Evolutionary conservation across 148 eudicot genomes (phyloP).

Genomic region (Limonium bicolor): DNA sequence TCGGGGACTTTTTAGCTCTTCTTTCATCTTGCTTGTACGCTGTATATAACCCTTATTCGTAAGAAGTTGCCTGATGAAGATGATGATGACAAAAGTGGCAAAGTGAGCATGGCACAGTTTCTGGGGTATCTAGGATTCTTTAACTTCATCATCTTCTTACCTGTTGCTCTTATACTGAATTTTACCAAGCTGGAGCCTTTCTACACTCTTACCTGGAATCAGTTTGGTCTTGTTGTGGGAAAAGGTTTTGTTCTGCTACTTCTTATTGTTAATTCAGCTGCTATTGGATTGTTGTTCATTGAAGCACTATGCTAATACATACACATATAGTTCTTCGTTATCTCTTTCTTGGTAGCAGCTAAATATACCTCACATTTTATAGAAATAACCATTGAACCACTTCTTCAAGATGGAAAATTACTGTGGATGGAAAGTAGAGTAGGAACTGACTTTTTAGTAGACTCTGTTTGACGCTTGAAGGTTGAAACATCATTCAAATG

Average conservation of each 20-base stretch:
- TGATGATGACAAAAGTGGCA: conserved; percentile 38
- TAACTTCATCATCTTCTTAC: conserved; percentile 74
- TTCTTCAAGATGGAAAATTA: no score
- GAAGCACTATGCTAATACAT: no score
- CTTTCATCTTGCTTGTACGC: conserved; percentile 70
- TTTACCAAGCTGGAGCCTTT: conserved; percentile 55
- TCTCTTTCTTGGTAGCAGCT: no score
- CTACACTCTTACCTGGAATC: conserved; percentile 44
- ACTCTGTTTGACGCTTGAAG: no score
- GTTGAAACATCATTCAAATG: no score
- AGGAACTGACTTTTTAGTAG: no score
- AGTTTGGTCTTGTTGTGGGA: conserved; percentile 62
- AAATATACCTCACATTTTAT: no score
- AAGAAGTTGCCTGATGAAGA: conserved; percentile 71
- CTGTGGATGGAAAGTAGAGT: no score
- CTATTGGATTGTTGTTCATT: no score
- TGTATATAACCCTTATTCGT: conserved; percentile 77
- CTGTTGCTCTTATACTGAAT: conserved; percentile 61
- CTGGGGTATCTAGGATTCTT: conserved; percentile 83
- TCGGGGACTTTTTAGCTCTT: conserved; percentile 71
- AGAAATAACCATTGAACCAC: no score
- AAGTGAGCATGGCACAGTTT: conserved; percentile 88
- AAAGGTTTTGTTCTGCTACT: conserved; percentile 43
- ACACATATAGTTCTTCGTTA: no score
- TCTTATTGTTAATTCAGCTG: background rate